These are phyloP conservation scores for Malus sylvestris DNA, from an alignment of 306 rosid species.

Conservation along the genomic window DNA sequence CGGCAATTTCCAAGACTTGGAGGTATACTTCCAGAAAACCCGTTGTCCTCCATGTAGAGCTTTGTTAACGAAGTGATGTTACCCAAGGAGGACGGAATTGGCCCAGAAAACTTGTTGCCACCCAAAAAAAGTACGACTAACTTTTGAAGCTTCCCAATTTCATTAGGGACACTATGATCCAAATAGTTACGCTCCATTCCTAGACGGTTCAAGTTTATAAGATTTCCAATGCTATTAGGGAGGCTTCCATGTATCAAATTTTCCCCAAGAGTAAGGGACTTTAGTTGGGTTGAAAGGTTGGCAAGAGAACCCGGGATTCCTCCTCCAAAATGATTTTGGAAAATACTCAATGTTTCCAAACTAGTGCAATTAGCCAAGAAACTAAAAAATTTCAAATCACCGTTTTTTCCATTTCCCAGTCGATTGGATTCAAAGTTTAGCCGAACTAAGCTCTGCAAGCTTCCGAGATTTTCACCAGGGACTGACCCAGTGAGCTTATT, in stretches of 20 bases:
- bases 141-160: neutral
- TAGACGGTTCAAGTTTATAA: neutral
- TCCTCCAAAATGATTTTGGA: neutral
- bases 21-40: too few species aligned
- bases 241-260: neutral
- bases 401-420: neutral
- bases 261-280: fast-evolving
- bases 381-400: neutral
- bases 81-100: neutral
- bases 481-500: too few species aligned
- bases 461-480: neutral
- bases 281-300: neutral
- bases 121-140: fast-evolving
- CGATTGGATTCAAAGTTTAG: fast-evolving
- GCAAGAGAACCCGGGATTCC: neutral
- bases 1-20: too few species aligned
- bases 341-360: neutral
- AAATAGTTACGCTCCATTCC: neutral
- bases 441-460: neutral
- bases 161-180: neutral
- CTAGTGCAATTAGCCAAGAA: neutral
- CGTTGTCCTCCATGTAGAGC: neutral
- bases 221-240: neutral
- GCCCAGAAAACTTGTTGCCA: too few species aligned
- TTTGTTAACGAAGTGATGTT: neutral